Base-by-base conservation (phyloP, 495 filamentous ascomycete genomes). In the Penicillium odoratum region DNA sequence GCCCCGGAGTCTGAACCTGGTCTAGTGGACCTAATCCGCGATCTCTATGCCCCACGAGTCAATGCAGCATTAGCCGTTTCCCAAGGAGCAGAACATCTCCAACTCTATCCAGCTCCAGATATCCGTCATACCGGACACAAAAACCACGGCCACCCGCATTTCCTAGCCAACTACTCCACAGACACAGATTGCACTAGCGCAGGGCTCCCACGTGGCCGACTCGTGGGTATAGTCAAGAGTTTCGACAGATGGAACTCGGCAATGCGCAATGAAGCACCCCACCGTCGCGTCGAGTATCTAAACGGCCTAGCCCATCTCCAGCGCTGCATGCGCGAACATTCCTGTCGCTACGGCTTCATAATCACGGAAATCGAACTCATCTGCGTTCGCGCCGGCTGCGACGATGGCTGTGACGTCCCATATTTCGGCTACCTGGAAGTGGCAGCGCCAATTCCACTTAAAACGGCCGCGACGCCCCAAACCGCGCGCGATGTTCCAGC, bases 341-440 rank as follows among this genome's bases (percentile, higher is more conserved):
- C 88, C 56, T 93, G 90, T 61, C 87, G 92, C 47, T 97, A 97
- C 70, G 92, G 92, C 31, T 97, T 96, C 78, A 93, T 97, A 66
- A 85, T 96, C 54, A 96, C 90, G 0, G 92, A 97, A 69, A 96
- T 96, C 66, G 92, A 97, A 75, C 87, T 97, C 11, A 85, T 97
- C 31, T 88, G 92, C 67, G 91, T 95, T 0, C 90, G 92, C 49
- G 89, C 89, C 53, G 88, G 88, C 34, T 84, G 79, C 53, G 89
- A 91, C 51, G 67, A 70, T 10, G 84, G 76, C 53, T 88, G 88
- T 58, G 72, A 73, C 21, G 83, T 85, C 4, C 92, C 92, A 0
- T 85, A 92, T 61, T 97, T 96, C 65, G 92, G 92, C 2, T 89
- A 79, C 70, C 73, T 97, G 4, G 92, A 97, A 69, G 78, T 96